Base-by-base conservation (phyloP, 202 grass and related monocot species). In the Saccharum hybrid region DNA sequence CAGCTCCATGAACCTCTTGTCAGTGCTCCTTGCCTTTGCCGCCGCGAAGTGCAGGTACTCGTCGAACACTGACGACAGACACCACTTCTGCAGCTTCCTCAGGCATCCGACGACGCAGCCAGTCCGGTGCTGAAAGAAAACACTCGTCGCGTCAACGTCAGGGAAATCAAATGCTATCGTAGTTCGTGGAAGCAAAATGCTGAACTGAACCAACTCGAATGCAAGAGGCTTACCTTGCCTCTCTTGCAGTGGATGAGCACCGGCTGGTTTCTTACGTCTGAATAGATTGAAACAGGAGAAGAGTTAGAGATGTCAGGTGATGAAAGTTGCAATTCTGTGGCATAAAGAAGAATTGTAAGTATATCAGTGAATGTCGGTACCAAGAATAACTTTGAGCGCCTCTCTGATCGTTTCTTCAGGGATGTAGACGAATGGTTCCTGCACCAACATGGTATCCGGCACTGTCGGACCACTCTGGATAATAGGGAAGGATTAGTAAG, bases 231-330 rank as follows among this genome's bases (percentile, higher is more conserved):
- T 76, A 94, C 95, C 84, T 97, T 94, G 63, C 95, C 95, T 83
- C 95, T 93, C 77, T 84, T 97, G 83, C 95, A 97, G 60, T 97
- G 92, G 38, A 97, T 93, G 72, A 97, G 95, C 75, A 94, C 76
- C 1, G 92, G 95, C 19, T 90, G 95, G 49, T 97, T 97, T 81
- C 85, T 80, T 18, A 74, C 85, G 34, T 97, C 95, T 97, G 88
- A 16, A 85, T 68, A 4, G 4, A 48, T 70, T 59, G 23, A 41
- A 87, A 63, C 49, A 71, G 73, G 73, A 76, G 13, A 45, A 33
- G 19, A 30, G 41, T 83, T 56, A 71, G 73, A 78, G 30, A 43
- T 31, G 19, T 51, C 14, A 16, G 48, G 40, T 15, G 16, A 6
- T 19, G 36, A 42, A 26, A 14, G 8, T 8, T 51, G 61, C 28